Conservation (phyloP, 306 rosid species). For the Vicia faba region DNA sequence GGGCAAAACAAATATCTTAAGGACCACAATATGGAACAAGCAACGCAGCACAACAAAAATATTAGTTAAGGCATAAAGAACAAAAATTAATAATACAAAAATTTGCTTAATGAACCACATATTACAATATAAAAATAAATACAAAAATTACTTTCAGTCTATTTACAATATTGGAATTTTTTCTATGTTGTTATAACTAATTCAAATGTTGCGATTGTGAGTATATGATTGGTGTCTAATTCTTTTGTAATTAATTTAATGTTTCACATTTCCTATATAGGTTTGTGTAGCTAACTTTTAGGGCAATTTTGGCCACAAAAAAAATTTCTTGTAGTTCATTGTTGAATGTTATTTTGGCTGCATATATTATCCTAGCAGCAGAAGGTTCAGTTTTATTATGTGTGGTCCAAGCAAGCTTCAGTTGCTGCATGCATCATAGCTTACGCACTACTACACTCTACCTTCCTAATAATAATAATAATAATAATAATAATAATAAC, state of each 20-base stretch:
- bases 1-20: too few relatives aligned
- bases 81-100: too few relatives aligned
- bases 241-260: background rate
- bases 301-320: slow-evolving; percentile 33
- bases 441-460: background rate
- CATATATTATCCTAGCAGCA: slow-evolving; percentile 12
- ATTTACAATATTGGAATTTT: too few relatives aligned
- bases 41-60: too few relatives aligned
- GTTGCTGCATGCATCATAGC: slow-evolving; percentile 14
- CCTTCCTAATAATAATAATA: too few relatives aligned
- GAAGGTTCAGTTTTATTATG: slow-evolving; percentile 14
- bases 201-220: background rate
- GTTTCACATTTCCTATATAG: background rate
- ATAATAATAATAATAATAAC: too few relatives aligned
- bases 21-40: too few relatives aligned
- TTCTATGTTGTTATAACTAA: too few relatives aligned
- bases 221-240: background rate
- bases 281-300: background rate
- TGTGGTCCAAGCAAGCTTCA: slow-evolving; percentile 23
- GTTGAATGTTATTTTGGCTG: slow-evolving; percentile 13
- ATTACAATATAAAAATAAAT: too few relatives aligned
- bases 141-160: too few relatives aligned
- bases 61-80: too few relatives aligned
- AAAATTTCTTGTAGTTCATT: slow-evolving; percentile 15
- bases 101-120: too few relatives aligned